Percentiles rank a stretch among this genome's conserved stretches.
Conservation (phyloP, 225 moss, liverwort and hornwort genomes). For the Pleurozium schreberi region DNA sequence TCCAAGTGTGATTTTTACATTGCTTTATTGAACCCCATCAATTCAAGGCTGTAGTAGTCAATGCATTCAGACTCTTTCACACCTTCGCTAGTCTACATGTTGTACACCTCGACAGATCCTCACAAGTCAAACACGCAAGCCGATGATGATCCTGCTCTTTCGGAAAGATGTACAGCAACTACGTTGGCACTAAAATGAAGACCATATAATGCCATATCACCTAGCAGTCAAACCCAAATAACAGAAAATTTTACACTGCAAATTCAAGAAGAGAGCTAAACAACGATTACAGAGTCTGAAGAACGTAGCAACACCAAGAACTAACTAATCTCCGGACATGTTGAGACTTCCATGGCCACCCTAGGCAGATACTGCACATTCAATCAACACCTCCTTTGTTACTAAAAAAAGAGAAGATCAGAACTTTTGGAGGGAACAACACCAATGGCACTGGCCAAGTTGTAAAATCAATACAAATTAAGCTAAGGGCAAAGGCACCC, state of each 20-base stretch:
- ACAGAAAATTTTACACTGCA: not conserved
- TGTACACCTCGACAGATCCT: slow-evolving; percentile 9
- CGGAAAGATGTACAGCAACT: slow-evolving; percentile 6
- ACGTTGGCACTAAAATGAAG: not conserved
- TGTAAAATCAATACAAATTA: not conserved
- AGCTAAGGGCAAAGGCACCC: slow-evolving; percentile 12
- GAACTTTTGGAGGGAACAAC: not conserved
- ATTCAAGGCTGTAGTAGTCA: not conserved
- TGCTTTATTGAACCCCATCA: slow-evolving; percentile 1
- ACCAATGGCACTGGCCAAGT: slow-evolving; percentile 3
- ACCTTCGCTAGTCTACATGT: not conserved
- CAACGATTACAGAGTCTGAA: not conserved
- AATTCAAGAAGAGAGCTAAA: slow-evolving; percentile 1
- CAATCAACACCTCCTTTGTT: slow-evolving; percentile 32
- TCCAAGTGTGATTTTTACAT: not conserved
- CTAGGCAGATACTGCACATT: slow-evolving; percentile 38
- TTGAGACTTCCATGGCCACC: slow-evolving; percentile 31
- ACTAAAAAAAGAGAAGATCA: slow-evolving; percentile 5
- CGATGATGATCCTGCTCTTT: not conserved
- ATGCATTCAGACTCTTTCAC: not conserved
- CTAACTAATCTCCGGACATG: slow-evolving; percentile 29
- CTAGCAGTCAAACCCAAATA: not conserved
- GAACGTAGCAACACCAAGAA: slow-evolving; percentile 7
- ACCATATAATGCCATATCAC: not conserved
- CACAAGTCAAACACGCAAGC: slow-evolving; percentile 1